A percentile compares a stretch with the other conserved stretches of the same genome.
Evolutionary conservation across 1,284 basidiomycete genomes (phyloP).

Genomic region (Spongiforma sp.): DNA sequence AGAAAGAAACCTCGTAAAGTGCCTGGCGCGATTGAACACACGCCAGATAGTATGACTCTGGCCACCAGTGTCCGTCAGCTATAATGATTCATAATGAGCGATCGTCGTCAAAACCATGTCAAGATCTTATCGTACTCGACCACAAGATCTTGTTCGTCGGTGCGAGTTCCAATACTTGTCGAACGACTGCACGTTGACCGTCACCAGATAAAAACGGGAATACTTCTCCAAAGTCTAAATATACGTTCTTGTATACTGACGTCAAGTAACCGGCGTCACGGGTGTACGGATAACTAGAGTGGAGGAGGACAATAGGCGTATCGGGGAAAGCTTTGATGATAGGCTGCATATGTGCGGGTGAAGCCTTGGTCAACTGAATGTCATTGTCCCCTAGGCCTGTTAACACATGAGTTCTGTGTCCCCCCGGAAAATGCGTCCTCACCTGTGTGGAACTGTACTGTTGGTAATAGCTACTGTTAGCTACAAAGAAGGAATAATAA

Average conservation of each 20-base stretch:
- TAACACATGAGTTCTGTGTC: slow-evolving; percentile 4
- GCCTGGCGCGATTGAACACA: slow-evolving; percentile 64
- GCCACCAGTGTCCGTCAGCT: slow-evolving; percentile 83
- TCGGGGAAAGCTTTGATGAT: slow-evolving; percentile 66
- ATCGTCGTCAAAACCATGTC: not conserved
- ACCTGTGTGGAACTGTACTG: slow-evolving; percentile 82
- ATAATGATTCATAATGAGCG: slow-evolving; percentile 12
- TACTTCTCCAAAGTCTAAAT: slow-evolving; percentile 80
- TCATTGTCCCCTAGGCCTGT: slow-evolving; percentile 72
- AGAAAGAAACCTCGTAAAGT: slow-evolving; percentile 54
- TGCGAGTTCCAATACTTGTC: slow-evolving; percentile 68
- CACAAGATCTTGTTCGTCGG: slow-evolving; percentile 81
- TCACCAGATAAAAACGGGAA: slow-evolving; percentile 68
- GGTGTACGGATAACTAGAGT: slow-evolving; percentile 75
- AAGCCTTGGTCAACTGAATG: slow-evolving; percentile 60
- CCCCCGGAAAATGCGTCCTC: not conserved
- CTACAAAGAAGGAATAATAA: not conserved
- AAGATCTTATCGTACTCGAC: slow-evolving; percentile 60
- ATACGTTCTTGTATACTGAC: slow-evolving; percentile 72
- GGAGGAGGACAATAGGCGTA: slow-evolving; percentile 69
- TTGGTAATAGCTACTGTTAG: slow-evolving; percentile 2
- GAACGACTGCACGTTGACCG: slow-evolving; percentile 63
- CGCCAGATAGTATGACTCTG: slow-evolving; percentile 75
- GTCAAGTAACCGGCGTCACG: slow-evolving; percentile 77
- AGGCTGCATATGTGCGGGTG: slow-evolving; percentile 69